A percentile compares a stretch with the other conserved stretches of the same genome.
Conservation (phyloP, 768 basidiomycete genomes). For the Kwoniella europaea region DNA sequence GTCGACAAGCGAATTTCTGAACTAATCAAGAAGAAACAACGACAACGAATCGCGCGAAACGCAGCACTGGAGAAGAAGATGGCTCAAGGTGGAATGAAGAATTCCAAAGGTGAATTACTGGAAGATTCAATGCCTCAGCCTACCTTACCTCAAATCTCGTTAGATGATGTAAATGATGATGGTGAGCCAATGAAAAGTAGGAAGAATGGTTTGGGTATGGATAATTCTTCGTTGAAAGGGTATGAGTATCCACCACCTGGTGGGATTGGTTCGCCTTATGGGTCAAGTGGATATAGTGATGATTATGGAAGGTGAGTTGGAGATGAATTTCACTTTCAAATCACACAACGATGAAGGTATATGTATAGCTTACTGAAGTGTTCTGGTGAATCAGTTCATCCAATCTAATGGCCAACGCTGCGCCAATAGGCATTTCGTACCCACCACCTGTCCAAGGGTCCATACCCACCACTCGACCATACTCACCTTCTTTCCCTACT, state of each 20-base stretch:
- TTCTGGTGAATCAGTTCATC: conserved; percentile 33
- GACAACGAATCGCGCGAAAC: conserved; percentile 79
- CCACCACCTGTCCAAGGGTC: conserved; percentile 35
- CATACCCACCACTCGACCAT: background rate
- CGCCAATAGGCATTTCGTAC: conserved; percentile 49
- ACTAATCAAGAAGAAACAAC: conserved; percentile 88
- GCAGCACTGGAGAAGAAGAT: conserved; percentile 85
- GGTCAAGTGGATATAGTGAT: conserved; percentile 27
- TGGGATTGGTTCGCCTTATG: background rate
- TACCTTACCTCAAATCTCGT: conserved; percentile 87
- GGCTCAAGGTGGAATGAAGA: conserved; percentile 88
- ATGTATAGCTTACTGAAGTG: background rate
- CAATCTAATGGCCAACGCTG: conserved; percentile 38
- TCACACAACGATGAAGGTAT: background rate
- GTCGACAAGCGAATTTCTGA: conserved; percentile 97
- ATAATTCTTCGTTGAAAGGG: conserved; percentile 6
- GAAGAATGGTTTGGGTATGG: conserved; percentile 5
- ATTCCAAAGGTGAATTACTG: conserved; percentile 84
- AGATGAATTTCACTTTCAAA: background rate
- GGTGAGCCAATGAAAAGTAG: conserved; percentile 9
- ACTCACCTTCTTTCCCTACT: background rate
- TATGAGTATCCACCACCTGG: conserved; percentile 27
- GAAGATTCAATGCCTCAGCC: conserved; percentile 85
- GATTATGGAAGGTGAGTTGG: conserved; percentile 35
- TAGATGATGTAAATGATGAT: conserved; percentile 70